A percentile compares a stretch with the other conserved stretches of the same genome.
Evolutionary conservation across 169 alveolate species (phyloP).

Genomic region (Blepharisma undulans): DNA sequence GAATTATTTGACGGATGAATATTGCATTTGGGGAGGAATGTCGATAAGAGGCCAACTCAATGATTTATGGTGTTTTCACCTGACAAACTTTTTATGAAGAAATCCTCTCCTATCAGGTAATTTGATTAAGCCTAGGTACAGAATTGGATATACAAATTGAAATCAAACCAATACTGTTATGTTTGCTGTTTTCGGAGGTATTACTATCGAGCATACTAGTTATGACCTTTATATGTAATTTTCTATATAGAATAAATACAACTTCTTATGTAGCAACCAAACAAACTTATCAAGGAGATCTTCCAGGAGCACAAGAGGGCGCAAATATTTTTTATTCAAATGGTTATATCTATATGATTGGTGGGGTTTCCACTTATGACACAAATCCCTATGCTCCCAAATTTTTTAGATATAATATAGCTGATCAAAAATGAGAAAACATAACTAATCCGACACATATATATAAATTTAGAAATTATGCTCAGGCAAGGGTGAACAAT

Average conservation of each 20-base stretch:
- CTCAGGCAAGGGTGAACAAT: background rate
- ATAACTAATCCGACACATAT: background rate
- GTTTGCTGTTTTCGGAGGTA: background rate
- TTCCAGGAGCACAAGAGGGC: background rate
- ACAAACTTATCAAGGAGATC: background rate
- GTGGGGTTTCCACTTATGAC: background rate
- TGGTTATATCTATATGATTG: background rate
- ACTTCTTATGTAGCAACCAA: background rate
- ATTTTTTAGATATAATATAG: background rate
- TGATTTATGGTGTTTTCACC: background rate
- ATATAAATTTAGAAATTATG: background rate
- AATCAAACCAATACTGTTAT: background rate
- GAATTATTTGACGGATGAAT: background rate
- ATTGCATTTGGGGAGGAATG: conserved; percentile 23
- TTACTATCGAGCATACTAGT: background rate
- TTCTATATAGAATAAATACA: background rate
- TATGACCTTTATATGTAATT: background rate
- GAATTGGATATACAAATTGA: background rate
- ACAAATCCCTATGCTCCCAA: background rate
- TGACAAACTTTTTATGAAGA: background rate
- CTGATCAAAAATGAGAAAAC: background rate
- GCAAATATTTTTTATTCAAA: background rate
- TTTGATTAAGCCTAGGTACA: background rate
- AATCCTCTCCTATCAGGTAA: background rate
- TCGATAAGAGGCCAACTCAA: background rate